Conservation (phyloP, 2,329 filamentous ascomycete species). For the Venturia effusa region DNA sequence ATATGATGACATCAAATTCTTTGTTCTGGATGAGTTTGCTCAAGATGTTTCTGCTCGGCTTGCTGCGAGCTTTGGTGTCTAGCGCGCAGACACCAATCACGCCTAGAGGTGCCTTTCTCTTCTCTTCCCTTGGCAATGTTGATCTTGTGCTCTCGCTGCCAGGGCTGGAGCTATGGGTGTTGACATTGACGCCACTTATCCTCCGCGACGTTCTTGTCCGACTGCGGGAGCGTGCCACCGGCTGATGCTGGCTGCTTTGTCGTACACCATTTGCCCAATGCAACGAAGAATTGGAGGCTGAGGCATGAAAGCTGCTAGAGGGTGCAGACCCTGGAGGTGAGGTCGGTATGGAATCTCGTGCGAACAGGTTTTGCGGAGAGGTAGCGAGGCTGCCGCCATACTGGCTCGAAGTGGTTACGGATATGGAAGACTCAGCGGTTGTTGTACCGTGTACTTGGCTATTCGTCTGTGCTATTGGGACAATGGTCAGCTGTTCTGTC, state of each 20-base stretch:
- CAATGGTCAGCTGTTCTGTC: constrained; percentile 12
- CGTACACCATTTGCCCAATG: constrained; percentile 5
- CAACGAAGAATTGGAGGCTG: not conserved
- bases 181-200: constrained; percentile 71
- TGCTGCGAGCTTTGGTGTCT: constrained; percentile 91
- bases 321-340: not conserved
- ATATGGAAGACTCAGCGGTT: constrained; percentile 33
- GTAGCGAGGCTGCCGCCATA: constrained; percentile 23
- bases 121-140: constrained; percentile 21
- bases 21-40: constrained; percentile 81
- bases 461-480: constrained; percentile 19
- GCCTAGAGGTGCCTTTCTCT: constrained; percentile 38
- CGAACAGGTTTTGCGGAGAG: constrained; percentile 20
- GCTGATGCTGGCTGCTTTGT: not conserved
- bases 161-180: constrained; percentile 71
- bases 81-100: constrained; percentile 89
- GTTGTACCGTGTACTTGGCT: constrained; percentile 22
- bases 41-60: constrained; percentile 91
- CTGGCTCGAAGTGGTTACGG: constrained; percentile 34
- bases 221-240: constrained; percentile 24
- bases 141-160: constrained; percentile 52
- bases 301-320: not conserved
- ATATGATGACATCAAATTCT: constrained; percentile 94
- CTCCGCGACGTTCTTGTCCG: constrained; percentile 51
- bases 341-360: not conserved